These are phyloP conservation scores for Fusarium verticillioides DNA, from an alignment of 2,329 filamentous ascomycete species.

Conservation along the genomic window DNA sequence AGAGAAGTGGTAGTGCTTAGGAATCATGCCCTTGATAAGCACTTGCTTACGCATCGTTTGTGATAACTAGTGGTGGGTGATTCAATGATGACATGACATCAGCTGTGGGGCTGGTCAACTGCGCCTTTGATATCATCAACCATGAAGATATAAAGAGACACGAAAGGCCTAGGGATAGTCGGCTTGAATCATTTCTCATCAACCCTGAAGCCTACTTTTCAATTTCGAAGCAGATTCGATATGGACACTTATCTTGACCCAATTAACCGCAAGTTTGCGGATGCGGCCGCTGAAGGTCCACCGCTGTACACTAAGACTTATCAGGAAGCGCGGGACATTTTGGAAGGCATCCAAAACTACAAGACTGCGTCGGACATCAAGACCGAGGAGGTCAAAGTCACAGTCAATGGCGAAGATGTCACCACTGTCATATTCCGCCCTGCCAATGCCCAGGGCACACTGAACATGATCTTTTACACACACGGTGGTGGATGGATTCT, in stretches of 20 bases:
- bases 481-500: constrained; percentile 32
- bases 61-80: background rate
- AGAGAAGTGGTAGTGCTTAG: background rate
- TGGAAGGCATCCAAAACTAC: constrained; percentile 24
- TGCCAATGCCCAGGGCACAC: background rate
- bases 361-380: constrained; percentile 2
- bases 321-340: constrained; percentile 18
- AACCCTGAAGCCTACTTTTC: too few relatives aligned
- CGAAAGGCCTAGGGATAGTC: too few relatives aligned
- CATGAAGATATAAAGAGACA: background rate
- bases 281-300: constrained; percentile 1
- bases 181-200: too few relatives aligned
- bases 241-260: constrained; percentile 28
- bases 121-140: background rate
- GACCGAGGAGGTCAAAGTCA: background rate
- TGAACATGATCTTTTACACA: constrained; percentile 32
- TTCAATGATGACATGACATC: background rate
- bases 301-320: constrained; percentile 26
- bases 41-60: constrained; percentile 14
- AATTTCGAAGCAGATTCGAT: rapidly evolving
- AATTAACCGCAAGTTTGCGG: constrained; percentile 11
- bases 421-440: constrained; percentile 8
- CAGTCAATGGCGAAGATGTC: constrained; percentile 8
- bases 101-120: background rate
- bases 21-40: background rate